These are phyloP conservation scores for Sporothrix globosa DNA, from an alignment of 2,329 filamentous ascomycete species.

Conservation along the genomic window DNA sequence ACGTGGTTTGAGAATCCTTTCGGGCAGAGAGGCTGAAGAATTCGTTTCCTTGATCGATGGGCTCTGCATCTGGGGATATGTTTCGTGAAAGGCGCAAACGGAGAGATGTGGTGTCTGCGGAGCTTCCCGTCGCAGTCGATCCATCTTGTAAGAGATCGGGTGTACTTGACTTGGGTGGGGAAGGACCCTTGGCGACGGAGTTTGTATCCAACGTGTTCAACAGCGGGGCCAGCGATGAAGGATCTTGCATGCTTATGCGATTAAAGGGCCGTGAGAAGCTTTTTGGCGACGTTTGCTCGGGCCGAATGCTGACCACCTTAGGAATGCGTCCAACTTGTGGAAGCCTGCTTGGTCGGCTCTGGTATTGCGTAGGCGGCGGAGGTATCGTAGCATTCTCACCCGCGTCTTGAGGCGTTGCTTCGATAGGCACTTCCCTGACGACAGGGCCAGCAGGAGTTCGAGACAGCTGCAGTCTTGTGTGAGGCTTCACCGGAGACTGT, in stretches of 20 bases:
- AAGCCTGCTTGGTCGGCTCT: constrained; percentile 63
- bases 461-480: not conserved
- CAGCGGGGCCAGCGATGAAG: constrained; percentile 36
- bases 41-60: constrained; percentile 44
- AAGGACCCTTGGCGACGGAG: constrained; percentile 55
- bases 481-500: constrained; percentile 1
- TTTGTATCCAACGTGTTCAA: constrained; percentile 43
- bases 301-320: constrained; percentile 71
- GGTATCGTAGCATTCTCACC: not conserved
- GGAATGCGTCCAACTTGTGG: constrained; percentile 86
- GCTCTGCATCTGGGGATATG: constrained; percentile 42
- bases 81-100: constrained; percentile 42
- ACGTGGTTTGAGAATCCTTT: constrained; percentile 69
- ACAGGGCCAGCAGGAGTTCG: constrained; percentile 10
- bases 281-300: constrained; percentile 68
- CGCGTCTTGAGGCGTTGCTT: not conserved
- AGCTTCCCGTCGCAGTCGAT: constrained; percentile 43
- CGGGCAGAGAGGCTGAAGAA: constrained; percentile 75
- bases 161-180: constrained; percentile 48
- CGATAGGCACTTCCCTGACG: constrained; percentile 1
- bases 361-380: not conserved
- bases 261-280: constrained; percentile 88
- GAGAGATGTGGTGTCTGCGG: constrained; percentile 39
- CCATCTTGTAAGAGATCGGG: constrained; percentile 47
- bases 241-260: constrained; percentile 53